Evolutionary conservation across 805 yeast genomes (phyloP).

Genomic region (Pichia pseudocactophila): DNA sequence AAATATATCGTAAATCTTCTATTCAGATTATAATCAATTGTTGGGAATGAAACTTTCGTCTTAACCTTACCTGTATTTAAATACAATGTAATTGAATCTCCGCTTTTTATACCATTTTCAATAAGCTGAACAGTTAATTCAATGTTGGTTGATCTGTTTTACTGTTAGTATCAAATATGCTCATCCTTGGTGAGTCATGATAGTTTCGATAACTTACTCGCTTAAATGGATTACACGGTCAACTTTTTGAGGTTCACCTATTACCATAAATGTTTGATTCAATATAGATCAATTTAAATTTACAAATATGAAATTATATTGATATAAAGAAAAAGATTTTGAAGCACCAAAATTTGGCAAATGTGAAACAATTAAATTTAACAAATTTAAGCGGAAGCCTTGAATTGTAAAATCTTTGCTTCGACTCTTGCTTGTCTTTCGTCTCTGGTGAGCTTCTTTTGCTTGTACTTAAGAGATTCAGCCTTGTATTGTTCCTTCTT

Average conservation of each 20-base stretch:
- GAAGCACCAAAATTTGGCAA: neutral
- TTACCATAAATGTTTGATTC: neutral
- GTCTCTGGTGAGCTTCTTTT: constrained; percentile 78
- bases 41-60: constrained; percentile 14
- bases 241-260: too few species aligned
- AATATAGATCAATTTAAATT: neutral
- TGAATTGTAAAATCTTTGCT: constrained; percentile 90
- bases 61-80: constrained; percentile 11
- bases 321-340: neutral
- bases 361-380: too few species aligned
- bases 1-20: constrained; percentile 18
- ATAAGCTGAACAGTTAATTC: constrained; percentile 5
- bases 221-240: too few species aligned
- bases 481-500: constrained; percentile 98
- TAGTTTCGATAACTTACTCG: too few species aligned
- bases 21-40: constrained; percentile 12
- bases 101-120: constrained; percentile 23
- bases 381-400: constrained; percentile 34
- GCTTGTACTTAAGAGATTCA: constrained; percentile 87
- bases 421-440: constrained; percentile 85
- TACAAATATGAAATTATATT: neutral
- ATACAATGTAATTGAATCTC: constrained; percentile 16
- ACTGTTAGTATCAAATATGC: neutral
- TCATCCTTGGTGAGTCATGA: neutral
- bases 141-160: neutral